Percentiles rank a stretch among this genome's conserved stretches.
Evolutionary conservation across 2,329 filamentous ascomycete species (phyloP).

Genomic region (Fusarium napiforme): DNA sequence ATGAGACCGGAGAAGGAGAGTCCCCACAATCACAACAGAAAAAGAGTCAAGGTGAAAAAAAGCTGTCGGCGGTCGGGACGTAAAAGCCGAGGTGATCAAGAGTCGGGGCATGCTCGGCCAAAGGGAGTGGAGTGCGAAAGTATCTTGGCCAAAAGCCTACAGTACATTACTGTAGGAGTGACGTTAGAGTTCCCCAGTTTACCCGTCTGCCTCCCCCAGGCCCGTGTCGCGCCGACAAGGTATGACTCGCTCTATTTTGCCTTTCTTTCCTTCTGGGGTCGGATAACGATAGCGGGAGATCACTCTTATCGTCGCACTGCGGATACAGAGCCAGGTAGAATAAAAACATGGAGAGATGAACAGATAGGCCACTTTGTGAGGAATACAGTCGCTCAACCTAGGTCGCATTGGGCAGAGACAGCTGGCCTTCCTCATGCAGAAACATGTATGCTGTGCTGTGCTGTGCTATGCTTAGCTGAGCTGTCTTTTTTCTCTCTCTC

Average conservation of each 20-base stretch:
- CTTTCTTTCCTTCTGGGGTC: slow-evolving; percentile 32
- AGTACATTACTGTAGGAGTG: slow-evolving; percentile 12
- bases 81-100: slow-evolving; percentile 35
- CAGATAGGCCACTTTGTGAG: background rate
- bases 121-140: slow-evolving; percentile 15
- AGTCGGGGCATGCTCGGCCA: slow-evolving; percentile 27
- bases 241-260: slow-evolving; percentile 35
- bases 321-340: background rate
- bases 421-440: slow-evolving; percentile 11
- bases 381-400: background rate
- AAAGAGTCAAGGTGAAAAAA: slow-evolving; percentile 32
- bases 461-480: slow-evolving; percentile 22
- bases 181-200: slow-evolving; percentile 31
- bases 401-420: slow-evolving; percentile 19
- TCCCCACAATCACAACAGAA: slow-evolving; percentile 19
- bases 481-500: slow-evolving; percentile 1
- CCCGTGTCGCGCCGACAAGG: slow-evolving; percentile 34
- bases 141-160: background rate
- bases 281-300: slow-evolving; percentile 31
- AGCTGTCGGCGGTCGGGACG: slow-evolving; percentile 39
- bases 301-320: slow-evolving; percentile 31
- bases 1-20: background rate
- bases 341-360: slow-evolving; percentile 1
- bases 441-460: background rate
- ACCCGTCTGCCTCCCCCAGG: slow-evolving; percentile 23